Percentiles rank a stretch among this genome's conserved stretches.
Evolutionary conservation across 2,329 filamentous ascomycete genomes (phyloP).

Genomic region (Penicillium sp.): DNA sequence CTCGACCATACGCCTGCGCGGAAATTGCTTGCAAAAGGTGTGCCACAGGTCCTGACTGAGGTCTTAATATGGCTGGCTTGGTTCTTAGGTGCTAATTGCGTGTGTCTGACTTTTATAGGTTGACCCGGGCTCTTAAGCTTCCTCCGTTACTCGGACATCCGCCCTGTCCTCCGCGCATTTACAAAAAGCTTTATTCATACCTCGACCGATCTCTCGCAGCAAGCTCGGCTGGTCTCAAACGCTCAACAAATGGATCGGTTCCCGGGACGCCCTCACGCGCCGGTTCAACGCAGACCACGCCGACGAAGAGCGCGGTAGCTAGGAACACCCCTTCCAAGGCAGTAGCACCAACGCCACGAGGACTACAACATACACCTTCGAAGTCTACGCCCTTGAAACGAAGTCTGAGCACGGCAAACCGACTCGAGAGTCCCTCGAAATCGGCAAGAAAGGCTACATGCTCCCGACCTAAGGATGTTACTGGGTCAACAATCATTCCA

Average conservation of each 20-base stretch:
- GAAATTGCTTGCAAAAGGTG: slow-evolving; percentile 87
- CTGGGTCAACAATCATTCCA: slow-evolving; percentile 30
- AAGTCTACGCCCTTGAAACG: slow-evolving; percentile 45
- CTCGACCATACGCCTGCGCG: slow-evolving; percentile 78
- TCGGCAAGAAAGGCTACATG: slow-evolving; percentile 20
- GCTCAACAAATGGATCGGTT: slow-evolving; percentile 33
- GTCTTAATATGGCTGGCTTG: background rate
- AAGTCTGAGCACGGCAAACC: slow-evolving; percentile 32
- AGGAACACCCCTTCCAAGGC: slow-evolving; percentile 30
- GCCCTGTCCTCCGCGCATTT: slow-evolving; percentile 74
- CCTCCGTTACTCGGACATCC: slow-evolving; percentile 73
- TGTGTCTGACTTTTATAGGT: slow-evolving; percentile 46
- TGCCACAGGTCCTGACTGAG: background rate
- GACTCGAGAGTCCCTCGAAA: slow-evolving; percentile 19
- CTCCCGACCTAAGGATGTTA: slow-evolving; percentile 18
- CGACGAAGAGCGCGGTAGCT: slow-evolving; percentile 28
- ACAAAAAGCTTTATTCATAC: slow-evolving; percentile 79
- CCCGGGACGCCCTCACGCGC: slow-evolving; percentile 31
- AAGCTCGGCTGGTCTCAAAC: slow-evolving; percentile 36
- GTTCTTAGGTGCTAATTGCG: background rate
- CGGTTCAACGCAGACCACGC: slow-evolving; percentile 39
- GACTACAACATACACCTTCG: slow-evolving; percentile 42
- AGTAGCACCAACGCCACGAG: slow-evolving; percentile 26
- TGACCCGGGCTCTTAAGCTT: slow-evolving; percentile 73
- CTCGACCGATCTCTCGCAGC: slow-evolving; percentile 66